These are phyloP conservation scores for Nannochloropsis oceanica DNA, from an alignment of 108 stramenopile species.

Conservation along the genomic window DNA sequence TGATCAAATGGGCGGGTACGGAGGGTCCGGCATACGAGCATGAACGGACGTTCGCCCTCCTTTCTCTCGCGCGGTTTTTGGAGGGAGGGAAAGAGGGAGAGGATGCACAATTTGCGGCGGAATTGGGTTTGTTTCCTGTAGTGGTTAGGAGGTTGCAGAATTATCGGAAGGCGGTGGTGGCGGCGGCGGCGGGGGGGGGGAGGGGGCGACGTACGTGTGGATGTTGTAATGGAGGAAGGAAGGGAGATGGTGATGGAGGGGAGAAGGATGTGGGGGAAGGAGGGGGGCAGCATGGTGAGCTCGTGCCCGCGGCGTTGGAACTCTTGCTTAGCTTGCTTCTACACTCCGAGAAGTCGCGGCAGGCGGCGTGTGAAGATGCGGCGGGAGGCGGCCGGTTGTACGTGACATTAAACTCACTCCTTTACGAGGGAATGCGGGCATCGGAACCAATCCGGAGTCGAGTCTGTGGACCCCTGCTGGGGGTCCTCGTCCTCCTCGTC, in stretches of 20 bases:
- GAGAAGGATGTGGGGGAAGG: not conserved
- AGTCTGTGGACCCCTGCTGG: not conserved
- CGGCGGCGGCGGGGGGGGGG: not conserved
- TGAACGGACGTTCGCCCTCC: not conserved
- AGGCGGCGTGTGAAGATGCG: not conserved
- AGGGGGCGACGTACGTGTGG: not conserved
- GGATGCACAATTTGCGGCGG: not conserved
- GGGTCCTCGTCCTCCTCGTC: not conserved
- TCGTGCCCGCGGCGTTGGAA: not conserved
- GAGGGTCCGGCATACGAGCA: not conserved
- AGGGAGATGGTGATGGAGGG: not conserved
- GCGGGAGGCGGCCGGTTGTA: not conserved
- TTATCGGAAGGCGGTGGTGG: not conserved
- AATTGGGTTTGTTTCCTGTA: not conserved
- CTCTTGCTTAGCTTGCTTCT: not conserved
- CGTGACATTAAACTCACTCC: not conserved
- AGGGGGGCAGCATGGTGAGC: not conserved
- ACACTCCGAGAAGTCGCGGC: not conserved
- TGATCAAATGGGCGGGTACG: not conserved
- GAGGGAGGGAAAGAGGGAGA: not conserved
- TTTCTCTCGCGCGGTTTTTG: not conserved
- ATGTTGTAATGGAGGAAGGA: not conserved
- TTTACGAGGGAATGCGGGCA: not conserved
- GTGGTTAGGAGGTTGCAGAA: not conserved
- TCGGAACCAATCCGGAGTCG: not conserved